These are phyloP conservation scores for Cicer judaicum DNA, from an alignment of 306 rosid species.

Conservation along the genomic window DNA sequence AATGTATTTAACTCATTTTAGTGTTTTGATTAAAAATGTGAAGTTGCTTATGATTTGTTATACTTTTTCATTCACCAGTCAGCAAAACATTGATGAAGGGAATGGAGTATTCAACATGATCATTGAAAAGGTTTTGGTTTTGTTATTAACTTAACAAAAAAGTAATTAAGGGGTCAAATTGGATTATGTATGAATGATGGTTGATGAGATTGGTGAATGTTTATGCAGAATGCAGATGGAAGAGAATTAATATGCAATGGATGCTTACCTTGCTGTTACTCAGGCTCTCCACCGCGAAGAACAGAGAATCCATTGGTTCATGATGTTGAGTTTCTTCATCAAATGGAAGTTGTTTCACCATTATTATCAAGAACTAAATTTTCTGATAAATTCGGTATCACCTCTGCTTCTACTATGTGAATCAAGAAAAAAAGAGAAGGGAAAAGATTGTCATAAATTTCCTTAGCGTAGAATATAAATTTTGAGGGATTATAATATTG, in stretches of 20 bases:
- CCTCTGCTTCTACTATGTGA: slow-evolving; percentile 59
- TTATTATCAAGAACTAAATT: slow-evolving; percentile 58
- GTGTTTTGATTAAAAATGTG: background rate
- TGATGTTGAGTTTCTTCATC: slow-evolving; percentile 76
- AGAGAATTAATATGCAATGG: slow-evolving; percentile 56
- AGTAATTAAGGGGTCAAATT: background rate
- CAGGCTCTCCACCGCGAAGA: slow-evolving; percentile 83
- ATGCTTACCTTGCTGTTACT: slow-evolving; percentile 64
- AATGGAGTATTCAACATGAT: slow-evolving; percentile 62
- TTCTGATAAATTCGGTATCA: slow-evolving; percentile 57
- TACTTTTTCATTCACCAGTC: slow-evolving; percentile 49
- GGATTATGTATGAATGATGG: background rate
- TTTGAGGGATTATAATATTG: slow-evolving; percentile 30
- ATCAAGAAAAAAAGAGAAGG: background rate
- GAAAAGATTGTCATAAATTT: slow-evolving; percentile 29
- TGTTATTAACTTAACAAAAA: background rate
- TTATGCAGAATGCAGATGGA: slow-evolving; percentile 55
- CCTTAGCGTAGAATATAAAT: slow-evolving; percentile 21
- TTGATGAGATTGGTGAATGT: slow-evolving; percentile 34
- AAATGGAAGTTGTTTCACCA: slow-evolving; percentile 67
- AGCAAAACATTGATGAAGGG: slow-evolving; percentile 49
- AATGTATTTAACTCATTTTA: background rate
- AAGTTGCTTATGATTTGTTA: slow-evolving; percentile 24
- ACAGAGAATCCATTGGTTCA: slow-evolving; percentile 78
- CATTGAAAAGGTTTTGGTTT: slow-evolving; percentile 62